Evolutionary conservation across 2,329 filamentous ascomycete genomes (phyloP).

Genomic region (Dothiorella sarmentorum): DNA sequence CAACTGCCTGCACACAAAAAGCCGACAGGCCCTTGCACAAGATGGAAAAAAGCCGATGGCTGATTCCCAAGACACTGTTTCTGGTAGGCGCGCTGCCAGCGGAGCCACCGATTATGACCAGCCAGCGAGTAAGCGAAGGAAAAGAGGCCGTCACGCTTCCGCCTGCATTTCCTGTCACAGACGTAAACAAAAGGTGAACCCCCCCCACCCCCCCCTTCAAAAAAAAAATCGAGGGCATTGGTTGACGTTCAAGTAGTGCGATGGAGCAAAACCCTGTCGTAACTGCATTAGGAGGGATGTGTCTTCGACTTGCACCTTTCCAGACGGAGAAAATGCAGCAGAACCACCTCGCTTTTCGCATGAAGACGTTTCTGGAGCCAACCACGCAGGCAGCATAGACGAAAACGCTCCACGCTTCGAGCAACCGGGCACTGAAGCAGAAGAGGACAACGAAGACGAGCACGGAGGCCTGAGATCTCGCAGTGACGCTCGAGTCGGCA

Average conservation of each 20-base stretch:
- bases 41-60: neutral
- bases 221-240: no score
- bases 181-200: slow-evolving; percentile 24
- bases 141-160: slow-evolving; percentile 23
- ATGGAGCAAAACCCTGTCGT: slow-evolving; percentile 23
- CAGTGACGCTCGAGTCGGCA: slow-evolving; percentile 22
- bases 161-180: slow-evolving; percentile 23
- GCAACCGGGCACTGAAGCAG: neutral
- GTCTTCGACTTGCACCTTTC: slow-evolving; percentile 20
- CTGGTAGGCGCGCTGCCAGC: neutral
- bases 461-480: neutral
- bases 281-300: slow-evolving; percentile 23
- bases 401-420: no score
- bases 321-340: slow-evolving; percentile 18
- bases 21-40: neutral
- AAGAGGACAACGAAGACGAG: neutral
- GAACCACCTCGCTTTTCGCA: neutral
- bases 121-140: slow-evolving; percentile 19
- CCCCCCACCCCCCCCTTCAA: no score
- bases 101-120: neutral
- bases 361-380: neutral
- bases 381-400: neutral
- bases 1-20: neutral
- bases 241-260: slow-evolving; percentile 18
- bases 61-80: neutral